Base-by-base conservation (phyloP, 805 yeast species). In the Teunomyces pallodes region DNA sequence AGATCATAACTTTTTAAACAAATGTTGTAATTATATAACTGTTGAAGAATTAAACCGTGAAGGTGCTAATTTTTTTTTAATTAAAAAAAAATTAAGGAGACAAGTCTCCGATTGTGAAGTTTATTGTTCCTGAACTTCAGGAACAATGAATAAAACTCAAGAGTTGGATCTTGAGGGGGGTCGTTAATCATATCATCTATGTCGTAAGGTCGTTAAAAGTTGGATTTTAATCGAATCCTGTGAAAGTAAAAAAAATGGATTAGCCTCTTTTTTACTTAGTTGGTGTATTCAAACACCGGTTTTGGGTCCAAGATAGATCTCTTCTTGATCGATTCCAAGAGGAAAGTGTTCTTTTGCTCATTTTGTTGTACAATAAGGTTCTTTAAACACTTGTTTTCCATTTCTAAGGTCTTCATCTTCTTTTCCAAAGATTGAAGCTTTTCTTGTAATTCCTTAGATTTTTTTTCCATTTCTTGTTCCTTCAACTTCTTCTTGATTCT, bases 401-500 rank as follows among this genome's bases (percentile, higher is more conserved):
- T 89, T 69, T 91, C 96, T 54, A 92, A 71, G 47, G 92, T 88
- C 65, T 84, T 84, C 49, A 94, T 81, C 61, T 83, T 83, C 60
- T 80, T 76, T 65, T 90, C 96, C 52, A 90, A 75, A 17, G 72
- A 71, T 42, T 74, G 69, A 12, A 91, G 83, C 51, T 80, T 68
- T 29, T 87, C 91, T 56, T 82, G 83, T 57, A 92, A 74, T 50
- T 86, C 91, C 56, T 81, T 80, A 14, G 91, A 78, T 49, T 78
- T 82, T 50, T 83, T 75, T 67, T 91, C 96, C 83, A 92, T 80
- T 63, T 91, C 92, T 69, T 87, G 94, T 69, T 92, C 97, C 65
- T 89, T 87, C 69, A 86, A 61, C 77, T 92, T 91, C 82, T 88
- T 90, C 78, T 89, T 90, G 62, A 90, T 81, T 54, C 99, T 79